Conservation (phyloP, 352 stramenopile species). For the Globisporangium parvum region DNA sequence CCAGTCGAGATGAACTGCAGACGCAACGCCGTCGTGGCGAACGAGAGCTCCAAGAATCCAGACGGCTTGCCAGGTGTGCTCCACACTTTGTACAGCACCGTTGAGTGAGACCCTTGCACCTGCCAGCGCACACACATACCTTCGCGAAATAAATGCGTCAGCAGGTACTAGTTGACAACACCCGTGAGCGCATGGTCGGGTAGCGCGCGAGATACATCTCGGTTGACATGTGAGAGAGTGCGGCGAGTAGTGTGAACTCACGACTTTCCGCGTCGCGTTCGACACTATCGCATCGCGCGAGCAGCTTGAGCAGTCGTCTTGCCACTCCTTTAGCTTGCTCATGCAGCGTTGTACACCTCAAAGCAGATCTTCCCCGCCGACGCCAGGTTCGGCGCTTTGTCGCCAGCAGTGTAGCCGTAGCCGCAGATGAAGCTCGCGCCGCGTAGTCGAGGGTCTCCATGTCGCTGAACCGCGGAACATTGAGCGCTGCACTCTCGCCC, state of each 20-base stretch:
- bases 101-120: slow-evolving; percentile 20
- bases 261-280: slow-evolving; percentile 60
- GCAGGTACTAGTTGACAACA: no score
- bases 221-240: slow-evolving; percentile 65
- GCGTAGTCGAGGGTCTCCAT: slow-evolving; percentile 70
- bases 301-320: slow-evolving; percentile 47
- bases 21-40: slow-evolving; percentile 42
- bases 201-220: slow-evolving; percentile 49
- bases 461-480: slow-evolving; percentile 45
- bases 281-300: slow-evolving; percentile 45
- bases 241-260: slow-evolving; percentile 74
- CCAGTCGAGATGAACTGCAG: slow-evolving; percentile 45
- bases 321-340: slow-evolving; percentile 44
- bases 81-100: slow-evolving; percentile 40
- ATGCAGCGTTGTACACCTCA: slow-evolving; percentile 63
- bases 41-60: slow-evolving; percentile 68
- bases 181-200: slow-evolving; percentile 5
- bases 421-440: slow-evolving; percentile 51
- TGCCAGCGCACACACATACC: no score
- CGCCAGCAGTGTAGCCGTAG: slow-evolving; percentile 62
- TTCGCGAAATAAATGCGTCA: no score
- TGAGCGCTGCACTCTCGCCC: slow-evolving; percentile 12
- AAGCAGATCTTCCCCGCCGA: slow-evolving; percentile 30
- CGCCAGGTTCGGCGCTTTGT: slow-evolving; percentile 36
- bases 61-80: slow-evolving; percentile 47